Percentiles rank a stretch among this genome's conserved stretches.
Evolutionary conservation across 2,329 filamentous ascomycete species (phyloP).

Genomic region (Harringtonia aguacate): DNA sequence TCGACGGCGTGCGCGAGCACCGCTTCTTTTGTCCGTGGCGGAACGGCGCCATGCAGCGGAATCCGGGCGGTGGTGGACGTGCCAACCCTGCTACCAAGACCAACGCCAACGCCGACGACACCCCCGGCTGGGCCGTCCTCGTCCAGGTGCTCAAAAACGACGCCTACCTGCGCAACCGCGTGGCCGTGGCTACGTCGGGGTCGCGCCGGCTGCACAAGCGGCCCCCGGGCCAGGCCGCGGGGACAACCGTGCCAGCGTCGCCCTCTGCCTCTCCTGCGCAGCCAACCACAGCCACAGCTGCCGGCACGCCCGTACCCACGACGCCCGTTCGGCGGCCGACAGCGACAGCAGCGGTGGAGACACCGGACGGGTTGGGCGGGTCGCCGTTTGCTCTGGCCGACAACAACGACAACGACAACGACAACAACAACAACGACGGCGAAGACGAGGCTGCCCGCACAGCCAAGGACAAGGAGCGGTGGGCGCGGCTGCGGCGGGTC

Average conservation of each 20-base stretch:
- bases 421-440: constrained; percentile 22
- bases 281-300: constrained; percentile 11
- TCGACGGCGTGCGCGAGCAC: constrained; percentile 63
- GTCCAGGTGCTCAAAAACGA: constrained; percentile 47
- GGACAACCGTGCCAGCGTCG: constrained; percentile 18
- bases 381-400: not conserved
- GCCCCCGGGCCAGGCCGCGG: too few relatives aligned
- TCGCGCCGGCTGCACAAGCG: constrained; percentile 9
- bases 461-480: constrained; percentile 60
- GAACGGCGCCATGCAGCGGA: constrained; percentile 51
- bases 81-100: constrained; percentile 9
- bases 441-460: constrained; percentile 35
- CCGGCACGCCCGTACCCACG: not conserved
- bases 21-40: constrained; percentile 80
- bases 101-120: constrained; percentile 21
- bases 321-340: not conserved
- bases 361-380: not conserved
- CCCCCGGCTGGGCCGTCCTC: constrained; percentile 45
- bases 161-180: constrained; percentile 35
- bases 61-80: constrained; percentile 19
- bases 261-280: constrained; percentile 17
- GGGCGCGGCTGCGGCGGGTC: constrained; percentile 59
- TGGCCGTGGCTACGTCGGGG: too few relatives aligned
- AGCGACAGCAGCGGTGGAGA: not conserved
- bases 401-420: constrained; percentile 13